Evolutionary conservation across 1,284 basidiomycete species (phyloP).

Genomic region (Fomitiporia mediterranea): DNA sequence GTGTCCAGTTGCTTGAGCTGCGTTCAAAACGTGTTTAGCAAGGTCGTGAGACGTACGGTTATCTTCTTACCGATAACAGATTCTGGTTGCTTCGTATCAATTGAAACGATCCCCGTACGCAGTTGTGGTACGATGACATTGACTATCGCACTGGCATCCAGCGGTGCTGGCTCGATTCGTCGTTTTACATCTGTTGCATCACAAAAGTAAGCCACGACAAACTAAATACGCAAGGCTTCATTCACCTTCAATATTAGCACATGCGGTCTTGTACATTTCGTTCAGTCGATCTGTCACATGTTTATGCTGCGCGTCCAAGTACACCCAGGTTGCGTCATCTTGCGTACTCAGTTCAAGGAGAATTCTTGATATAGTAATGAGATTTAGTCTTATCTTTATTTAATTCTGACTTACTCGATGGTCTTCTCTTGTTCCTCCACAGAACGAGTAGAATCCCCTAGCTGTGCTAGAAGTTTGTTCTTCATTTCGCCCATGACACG

Average conservation of each 20-base stretch:
- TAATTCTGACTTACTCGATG: slow-evolving; percentile 70
- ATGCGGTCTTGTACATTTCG: slow-evolving; percentile 54
- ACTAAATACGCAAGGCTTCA: no score
- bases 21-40: background rate
- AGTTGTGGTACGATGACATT: slow-evolving; percentile 49
- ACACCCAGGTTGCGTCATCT: slow-evolving; percentile 91
- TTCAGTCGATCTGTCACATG: slow-evolving; percentile 81
- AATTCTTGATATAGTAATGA: slow-evolving; percentile 47
- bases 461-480: slow-evolving; percentile 65
- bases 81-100: slow-evolving; percentile 65
- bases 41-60: background rate
- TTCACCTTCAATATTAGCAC: slow-evolving; percentile 56
- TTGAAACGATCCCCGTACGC: slow-evolving; percentile 48
- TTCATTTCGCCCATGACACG: slow-evolving; percentile 93
- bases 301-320: slow-evolving; percentile 90
- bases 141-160: slow-evolving; percentile 38
- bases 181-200: slow-evolving; percentile 32
- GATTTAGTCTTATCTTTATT: background rate
- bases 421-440: slow-evolving; percentile 97
- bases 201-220: no score
- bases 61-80: slow-evolving; percentile 50
- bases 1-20: slow-evolving; percentile 60
- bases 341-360: slow-evolving; percentile 77
- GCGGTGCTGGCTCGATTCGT: slow-evolving; percentile 34
- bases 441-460: slow-evolving; percentile 74